Base-by-base conservation (phyloP, 331 rosid genomes). In the Phaseolus coccineus region DNA sequence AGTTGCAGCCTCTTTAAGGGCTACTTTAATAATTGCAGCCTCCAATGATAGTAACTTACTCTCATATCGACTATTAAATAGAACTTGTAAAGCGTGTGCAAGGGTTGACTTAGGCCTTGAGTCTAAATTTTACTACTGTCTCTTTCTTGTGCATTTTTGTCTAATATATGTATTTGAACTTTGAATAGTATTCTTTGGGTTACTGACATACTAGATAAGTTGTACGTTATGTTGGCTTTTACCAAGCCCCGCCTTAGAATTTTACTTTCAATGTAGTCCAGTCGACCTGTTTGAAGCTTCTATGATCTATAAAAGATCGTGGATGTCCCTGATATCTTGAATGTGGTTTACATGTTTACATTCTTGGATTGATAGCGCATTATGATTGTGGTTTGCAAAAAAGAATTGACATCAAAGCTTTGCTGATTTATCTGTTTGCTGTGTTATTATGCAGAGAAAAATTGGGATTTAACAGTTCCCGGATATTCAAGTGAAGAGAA, bases 401-500 rank as follows among this genome's bases (percentile, higher is more conserved):
- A 51, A 68, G 58, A 66, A 46, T 57, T 44, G 52, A 46, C 37
- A n/a, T 46, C 76, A 27, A 15, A 55, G 65, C 39, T 73, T 62
- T 64, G 52, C 66, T 74, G 44, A 76, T 42, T 44, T 55, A 66
- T 77, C 46, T 80, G 58, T 82, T 87, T 65, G 39, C 68, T 1
- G 14, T 80, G 82, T 68, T 52, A 65, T 66, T 77, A 28, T 86
- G 86, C 98, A 96, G 99, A 96, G 89, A 91, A 91, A 81, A 91
- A 93, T 80, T 96, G 96, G 93, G 82, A 87, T 66, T 78, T 91
- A 88, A 87, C 88, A n/a, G 55, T 96, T 85, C 96, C 99, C 1
- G 98, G 95, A 73, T 96, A 91, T 87, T 90, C 97, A 59, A 90
- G 89, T 76, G 98, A 96, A 78, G 98, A 93, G 78, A 83, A 87